phyloP scores from a whole-genome alignment of 345 rosid species.

The Trapa incisa region DNA sequence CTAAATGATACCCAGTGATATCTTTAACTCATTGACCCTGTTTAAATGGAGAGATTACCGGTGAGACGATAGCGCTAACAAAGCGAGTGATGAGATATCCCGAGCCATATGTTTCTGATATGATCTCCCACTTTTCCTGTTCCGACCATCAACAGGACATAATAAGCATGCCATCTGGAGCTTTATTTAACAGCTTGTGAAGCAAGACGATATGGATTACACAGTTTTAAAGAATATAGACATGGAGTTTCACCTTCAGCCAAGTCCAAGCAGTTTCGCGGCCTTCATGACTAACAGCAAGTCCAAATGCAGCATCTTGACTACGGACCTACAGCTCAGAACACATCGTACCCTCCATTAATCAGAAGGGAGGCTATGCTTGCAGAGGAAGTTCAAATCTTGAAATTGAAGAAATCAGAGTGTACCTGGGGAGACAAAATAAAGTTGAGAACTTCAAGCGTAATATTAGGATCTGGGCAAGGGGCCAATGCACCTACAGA shows the following conservation, averaged over 20 bases:
- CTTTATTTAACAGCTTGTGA: no score
- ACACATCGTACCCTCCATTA: neutral
- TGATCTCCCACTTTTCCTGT: slow-evolving; percentile 76
- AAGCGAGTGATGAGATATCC: slow-evolving; percentile 65
- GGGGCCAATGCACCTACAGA: slow-evolving; percentile 58
- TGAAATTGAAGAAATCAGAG: neutral
- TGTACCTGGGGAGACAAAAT: slow-evolving; percentile 73
- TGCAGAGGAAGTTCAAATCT: neutral
- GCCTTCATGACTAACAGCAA: slow-evolving; percentile 64
- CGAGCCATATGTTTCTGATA: slow-evolving; percentile 51
- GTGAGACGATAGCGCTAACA: slow-evolving; percentile 58
- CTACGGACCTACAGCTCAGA: slow-evolving; percentile 50
- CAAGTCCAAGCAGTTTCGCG: slow-evolving; percentile 93
- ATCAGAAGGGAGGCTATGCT: neutral
- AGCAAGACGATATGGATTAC: neutral
- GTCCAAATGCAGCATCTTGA: slow-evolving; percentile 76
- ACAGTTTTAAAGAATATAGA: neutral
- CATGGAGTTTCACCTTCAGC: slow-evolving; percentile 40
- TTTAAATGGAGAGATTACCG: slow-evolving; percentile 29
- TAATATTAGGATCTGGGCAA: slow-evolving; percentile 48
- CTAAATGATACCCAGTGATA: no score
- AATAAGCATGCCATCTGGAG: no score
- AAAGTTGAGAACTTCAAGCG: slow-evolving; percentile 66
- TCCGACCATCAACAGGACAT: neutral
- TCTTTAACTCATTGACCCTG: neutral